phyloP scores from a whole-genome alignment of 1,139 yeast genomes.

The Geotrichum klebahnii region DNA sequence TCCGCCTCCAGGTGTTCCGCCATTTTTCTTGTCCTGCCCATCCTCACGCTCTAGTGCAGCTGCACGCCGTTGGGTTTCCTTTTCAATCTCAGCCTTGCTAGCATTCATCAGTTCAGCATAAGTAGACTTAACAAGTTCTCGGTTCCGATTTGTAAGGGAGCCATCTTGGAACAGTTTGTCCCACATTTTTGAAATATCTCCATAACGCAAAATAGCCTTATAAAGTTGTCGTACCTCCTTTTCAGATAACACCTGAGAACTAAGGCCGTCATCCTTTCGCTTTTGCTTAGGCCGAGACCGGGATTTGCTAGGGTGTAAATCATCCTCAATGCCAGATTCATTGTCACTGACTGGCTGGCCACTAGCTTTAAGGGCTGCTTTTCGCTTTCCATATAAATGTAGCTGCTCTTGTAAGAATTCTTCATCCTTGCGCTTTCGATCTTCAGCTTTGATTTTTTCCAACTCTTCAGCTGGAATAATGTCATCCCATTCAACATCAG shows the following conservation, averaged over 20 bases:
- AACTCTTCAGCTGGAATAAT: conserved; percentile 95
- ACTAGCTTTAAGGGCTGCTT: conserved; percentile 55
- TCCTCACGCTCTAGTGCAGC: conserved; percentile 39
- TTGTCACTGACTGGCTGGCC: conserved; percentile 35
- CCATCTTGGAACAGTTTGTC: conserved; percentile 89
- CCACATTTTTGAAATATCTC: conserved; percentile 78
- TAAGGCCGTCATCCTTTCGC: conserved; percentile 39
- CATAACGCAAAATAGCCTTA: conserved; percentile 74
- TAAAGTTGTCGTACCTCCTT: conserved; percentile 84
- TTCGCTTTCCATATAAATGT: conserved; percentile 78
- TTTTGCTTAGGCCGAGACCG: conserved; percentile 30
- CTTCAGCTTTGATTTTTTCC: conserved; percentile 83
- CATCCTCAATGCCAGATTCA: conserved; percentile 41
- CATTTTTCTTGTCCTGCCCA: background rate
- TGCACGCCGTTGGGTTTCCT: conserved; percentile 64
- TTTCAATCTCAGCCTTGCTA: conserved; percentile 59
- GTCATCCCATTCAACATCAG: conserved; percentile 98
- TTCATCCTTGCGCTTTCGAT: conserved; percentile 80
- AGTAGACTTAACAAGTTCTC: conserved; percentile 73
- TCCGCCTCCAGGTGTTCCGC: too few relatives aligned
- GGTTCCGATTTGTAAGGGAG: conserved; percentile 76
- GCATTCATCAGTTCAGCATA: conserved; percentile 64
- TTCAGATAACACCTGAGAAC: conserved; percentile 65
- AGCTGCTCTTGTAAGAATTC: conserved; percentile 83
- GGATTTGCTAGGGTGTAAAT: conserved; percentile 38